These are phyloP conservation scores for Penicillium sp. DNA, from an alignment of 2,329 filamentous ascomycete species.

Conservation along the genomic window DNA sequence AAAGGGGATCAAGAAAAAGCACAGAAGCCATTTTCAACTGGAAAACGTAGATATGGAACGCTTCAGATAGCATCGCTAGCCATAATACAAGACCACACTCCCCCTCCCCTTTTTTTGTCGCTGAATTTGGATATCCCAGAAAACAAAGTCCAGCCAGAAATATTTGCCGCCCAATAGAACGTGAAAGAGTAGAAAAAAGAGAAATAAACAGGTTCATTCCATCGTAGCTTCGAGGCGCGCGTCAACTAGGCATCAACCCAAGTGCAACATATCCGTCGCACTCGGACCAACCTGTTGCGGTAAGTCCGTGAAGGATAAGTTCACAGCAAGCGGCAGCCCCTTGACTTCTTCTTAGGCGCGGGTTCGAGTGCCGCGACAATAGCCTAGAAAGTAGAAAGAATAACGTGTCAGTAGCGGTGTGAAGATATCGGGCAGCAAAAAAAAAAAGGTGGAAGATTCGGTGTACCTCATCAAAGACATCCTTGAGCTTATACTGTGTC, in stretches of 20 bases:
- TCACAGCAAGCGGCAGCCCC: constrained; percentile 67
- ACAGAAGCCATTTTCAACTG: constrained; percentile 11
- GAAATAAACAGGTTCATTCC: constrained; percentile 30
- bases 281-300: constrained; percentile 17
- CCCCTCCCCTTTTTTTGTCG: constrained; percentile 5
- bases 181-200: constrained; percentile 16
- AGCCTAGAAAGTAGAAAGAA: constrained; percentile 57
- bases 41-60: constrained; percentile 12
- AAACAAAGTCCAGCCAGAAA: constrained; percentile 12
- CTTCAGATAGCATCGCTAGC: constrained; percentile 22
- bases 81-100: constrained; percentile 11
- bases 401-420: constrained; percentile 9
- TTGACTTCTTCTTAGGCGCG: constrained; percentile 74
- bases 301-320: constrained; percentile 3
- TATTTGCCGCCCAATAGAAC: constrained; percentile 16
- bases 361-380: constrained; percentile 95
- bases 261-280: constrained; percentile 3
- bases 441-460: constrained; percentile 2
- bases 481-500: constrained; percentile 98
- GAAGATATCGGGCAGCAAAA: background rate
- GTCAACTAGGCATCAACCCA: constrained; percentile 13
- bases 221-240: constrained; percentile 22
- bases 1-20: constrained; percentile 2
- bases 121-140: constrained; percentile 19
- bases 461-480: constrained; percentile 94